Percentiles rank a stretch among this genome's conserved stretches.
These are phyloP conservation scores for Paramyrothecium sp. DNA, from an alignment of 2,329 filamentous ascomycete genomes.

Conservation along the genomic window DNA sequence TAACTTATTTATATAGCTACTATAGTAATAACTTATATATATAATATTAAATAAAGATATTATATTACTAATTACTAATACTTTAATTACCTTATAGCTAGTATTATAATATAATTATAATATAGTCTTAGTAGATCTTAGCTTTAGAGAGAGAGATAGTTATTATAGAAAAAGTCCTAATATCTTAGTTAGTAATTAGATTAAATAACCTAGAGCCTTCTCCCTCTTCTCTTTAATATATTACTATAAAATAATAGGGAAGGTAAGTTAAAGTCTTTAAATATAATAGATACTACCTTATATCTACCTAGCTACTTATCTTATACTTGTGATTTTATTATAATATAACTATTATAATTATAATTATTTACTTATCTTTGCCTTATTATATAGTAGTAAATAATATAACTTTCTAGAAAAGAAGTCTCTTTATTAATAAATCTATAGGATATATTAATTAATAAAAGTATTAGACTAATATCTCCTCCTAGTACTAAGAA, in stretches of 20 bases:
- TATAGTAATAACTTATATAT: neutral
- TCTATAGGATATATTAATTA: neutral
- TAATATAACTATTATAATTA: neutral
- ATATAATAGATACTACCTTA: no score
- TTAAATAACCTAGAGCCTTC: no score
- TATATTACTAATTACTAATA: no score
- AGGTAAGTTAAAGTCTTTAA: no score
- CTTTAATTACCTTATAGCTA: neutral
- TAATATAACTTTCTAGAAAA: neutral
- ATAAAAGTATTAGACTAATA: neutral
- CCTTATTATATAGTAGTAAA: neutral
- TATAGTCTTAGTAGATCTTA: neutral
- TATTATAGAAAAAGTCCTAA: no score
- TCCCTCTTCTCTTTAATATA: no score
- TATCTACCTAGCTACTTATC: no score
- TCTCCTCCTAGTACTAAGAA: no score
- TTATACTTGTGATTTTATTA: no score
- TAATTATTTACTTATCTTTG: neutral
- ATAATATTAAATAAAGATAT: neutral
- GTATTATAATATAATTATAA: neutral
- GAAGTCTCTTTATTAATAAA: neutral
- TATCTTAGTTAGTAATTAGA: no score
- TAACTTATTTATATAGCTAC: conserved; percentile 3
- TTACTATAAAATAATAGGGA: no score
- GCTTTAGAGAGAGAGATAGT: no score